Evolutionary conservation across 2,329 filamentous ascomycete genomes (phyloP).

Genomic region (Rutstroemia sp.): DNA sequence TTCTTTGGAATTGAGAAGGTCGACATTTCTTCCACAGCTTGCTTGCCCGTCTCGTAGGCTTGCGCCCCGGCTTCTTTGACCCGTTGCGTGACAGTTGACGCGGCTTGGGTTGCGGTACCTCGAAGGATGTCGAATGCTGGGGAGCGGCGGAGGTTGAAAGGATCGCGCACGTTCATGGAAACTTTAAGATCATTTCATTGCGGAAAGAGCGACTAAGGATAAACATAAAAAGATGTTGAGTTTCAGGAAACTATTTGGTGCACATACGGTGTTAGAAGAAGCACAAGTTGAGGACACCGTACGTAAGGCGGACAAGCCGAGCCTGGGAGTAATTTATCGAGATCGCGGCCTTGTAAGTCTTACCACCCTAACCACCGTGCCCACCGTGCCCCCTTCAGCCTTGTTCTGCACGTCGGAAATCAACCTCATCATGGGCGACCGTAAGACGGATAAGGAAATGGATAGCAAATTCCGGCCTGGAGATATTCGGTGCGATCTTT

Average conservation of each 20-base stretch:
- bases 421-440: no score
- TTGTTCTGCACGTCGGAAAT: no score
- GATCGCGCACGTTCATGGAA: slow-evolving; percentile 32
- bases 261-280: not conserved
- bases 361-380: no score
- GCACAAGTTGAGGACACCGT: not conserved
- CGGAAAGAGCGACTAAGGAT: slow-evolving; percentile 17
- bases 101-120: slow-evolving; percentile 39
- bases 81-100: slow-evolving; percentile 38
- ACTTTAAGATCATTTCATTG: slow-evolving; percentile 20
- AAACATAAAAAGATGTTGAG: not conserved
- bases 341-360: no score
- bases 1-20: slow-evolving; percentile 60
- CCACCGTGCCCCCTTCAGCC: no score
- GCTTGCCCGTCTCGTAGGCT: slow-evolving; percentile 38
- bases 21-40: slow-evolving; percentile 44
- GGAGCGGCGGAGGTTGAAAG: slow-evolving; percentile 31
- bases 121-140: slow-evolving; percentile 45
- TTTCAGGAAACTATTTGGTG: not conserved
- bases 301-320: not conserved
- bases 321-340: no score
- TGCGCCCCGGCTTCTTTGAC: slow-evolving; percentile 42
- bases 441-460: no score
- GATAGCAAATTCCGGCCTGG: no score
- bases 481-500: no score